A percentile compares a stretch with the other conserved stretches of the same genome.
Conservation (phyloP, 2,329 filamentous ascomycete species). For the Penicillium sp. region DNA sequence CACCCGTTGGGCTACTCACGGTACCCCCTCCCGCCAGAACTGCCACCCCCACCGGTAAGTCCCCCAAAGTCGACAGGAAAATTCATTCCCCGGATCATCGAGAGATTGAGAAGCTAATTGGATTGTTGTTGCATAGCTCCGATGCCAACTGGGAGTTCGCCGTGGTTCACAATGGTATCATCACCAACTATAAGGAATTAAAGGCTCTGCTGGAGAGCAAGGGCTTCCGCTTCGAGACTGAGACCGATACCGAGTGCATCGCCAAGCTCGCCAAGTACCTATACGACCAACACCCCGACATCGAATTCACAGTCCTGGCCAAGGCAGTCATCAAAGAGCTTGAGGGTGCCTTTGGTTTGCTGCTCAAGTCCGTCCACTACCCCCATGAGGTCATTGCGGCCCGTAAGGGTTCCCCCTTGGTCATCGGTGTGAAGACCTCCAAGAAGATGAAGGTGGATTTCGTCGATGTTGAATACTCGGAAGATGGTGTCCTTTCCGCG, state of each 20-base stretch:
- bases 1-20: constrained; percentile 98
- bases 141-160: constrained; percentile 95
- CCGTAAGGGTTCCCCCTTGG: constrained; percentile 95
- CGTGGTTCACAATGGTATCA: constrained; percentile 99
- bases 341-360: constrained; percentile 92
- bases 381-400: constrained; percentile 97
- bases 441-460: constrained; percentile 99
- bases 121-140: constrained; percentile 59
- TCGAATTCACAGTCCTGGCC: constrained; percentile 93
- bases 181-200: constrained; percentile 99
- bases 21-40: constrained; percentile 87
- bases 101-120: background rate
- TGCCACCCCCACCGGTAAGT: constrained; percentile 96
- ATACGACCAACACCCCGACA: constrained; percentile 87
- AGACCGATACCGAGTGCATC: constrained; percentile 99
- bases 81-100: background rate
- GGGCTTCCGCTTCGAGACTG: constrained; percentile 98
- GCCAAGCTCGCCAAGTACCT: constrained; percentile 98
- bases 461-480: constrained; percentile 95
- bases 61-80: background rate
- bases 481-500: constrained; percentile 83
- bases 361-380: constrained; percentile 98
- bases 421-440: constrained; percentile 93
- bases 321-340: constrained; percentile 99
- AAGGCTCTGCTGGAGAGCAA: constrained; percentile 90